Base-by-base conservation (phyloP, 768 basidiomycete species). In the Heimioporus sp. region DNA sequence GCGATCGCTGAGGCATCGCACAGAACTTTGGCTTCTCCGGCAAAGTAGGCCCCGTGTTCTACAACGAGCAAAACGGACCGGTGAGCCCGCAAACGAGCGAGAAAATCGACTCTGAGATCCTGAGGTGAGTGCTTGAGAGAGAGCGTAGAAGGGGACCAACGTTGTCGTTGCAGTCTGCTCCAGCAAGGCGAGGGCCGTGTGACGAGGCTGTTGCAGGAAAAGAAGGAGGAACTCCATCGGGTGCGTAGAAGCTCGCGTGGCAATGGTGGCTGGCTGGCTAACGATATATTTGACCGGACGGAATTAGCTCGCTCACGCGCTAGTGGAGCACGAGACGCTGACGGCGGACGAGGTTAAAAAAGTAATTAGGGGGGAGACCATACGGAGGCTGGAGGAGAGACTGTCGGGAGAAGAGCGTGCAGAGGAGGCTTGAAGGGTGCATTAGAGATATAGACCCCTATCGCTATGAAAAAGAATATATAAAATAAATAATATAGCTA, bases 311-410 rank as follows among this genome's bases (percentile, higher is more conserved):
- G 95, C 96, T 2, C 80, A 81, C 49, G 96, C 96, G 10, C 74
- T 99, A 52, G 87, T 99, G 12, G 94, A 98, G 67, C 88, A 96
- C 70, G 96, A 99, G 75, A 98, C 96, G 17, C 74, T 99, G 57
- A 85, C 86, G 58, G 76, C 81, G 37, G 86, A 90, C 10, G 93
- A 99, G 69, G 95, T 98, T 16, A 75, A 79, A 62, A 86, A 81
- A 70, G 92, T 95, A 21, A 80, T 98, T 65, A 84, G 77, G 52
- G 94, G 94, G 36, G 85, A 96, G 67, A 76, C 80, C 47, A 88
- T 92, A 70, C 83, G 86, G 51, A 79, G 74, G 52, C 79, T 89
- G 57, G 72, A 79, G 57, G 85, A 90, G 62, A 80, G 85, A 45
- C 65, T 41, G 30, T 35, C 35, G 24, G 24, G 24, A 28, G 24